A percentile compares a stretch with the other conserved stretches of the same genome.
Conservation (phyloP, 169 alveolate species). For the Neospora caninum region DNA sequence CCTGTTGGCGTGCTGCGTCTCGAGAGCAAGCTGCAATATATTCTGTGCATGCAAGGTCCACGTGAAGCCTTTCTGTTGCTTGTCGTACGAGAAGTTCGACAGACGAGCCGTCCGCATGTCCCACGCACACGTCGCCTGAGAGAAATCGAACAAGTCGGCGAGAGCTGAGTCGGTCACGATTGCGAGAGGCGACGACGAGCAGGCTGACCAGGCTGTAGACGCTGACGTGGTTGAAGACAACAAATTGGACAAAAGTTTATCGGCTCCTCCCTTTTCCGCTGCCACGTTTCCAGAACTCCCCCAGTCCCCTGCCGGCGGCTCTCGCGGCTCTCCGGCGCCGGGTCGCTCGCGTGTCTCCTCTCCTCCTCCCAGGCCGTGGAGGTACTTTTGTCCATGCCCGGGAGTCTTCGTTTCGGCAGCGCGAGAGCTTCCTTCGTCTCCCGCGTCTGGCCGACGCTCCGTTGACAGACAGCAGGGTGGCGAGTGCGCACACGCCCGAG, state of each 20-base stretch:
- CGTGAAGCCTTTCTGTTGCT: conserved; percentile 35
- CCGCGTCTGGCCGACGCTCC: no score
- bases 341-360: no score
- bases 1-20: not conserved
- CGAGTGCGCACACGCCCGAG: no score
- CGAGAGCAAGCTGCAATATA: not conserved
- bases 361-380: no score
- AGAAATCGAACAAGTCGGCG: conserved; percentile 47
- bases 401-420: no score
- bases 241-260: no score
- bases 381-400: no score
- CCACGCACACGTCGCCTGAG: conserved; percentile 62
- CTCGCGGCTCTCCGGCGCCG: no score
- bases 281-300: not conserved
- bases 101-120: conserved; percentile 31
- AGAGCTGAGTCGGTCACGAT: not conserved
- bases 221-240: no score
- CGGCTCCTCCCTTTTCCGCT: conserved; percentile 9
- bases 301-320: no score
- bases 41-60: conserved; percentile 51
- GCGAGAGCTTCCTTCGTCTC: no score
- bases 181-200: not conserved
- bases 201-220: not conserved
- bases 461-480: no score
- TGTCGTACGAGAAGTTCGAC: conserved; percentile 36